Base-by-base conservation (phyloP, 371 early-diverging fungal species). In the Saksenaea oblongispora region DNA sequence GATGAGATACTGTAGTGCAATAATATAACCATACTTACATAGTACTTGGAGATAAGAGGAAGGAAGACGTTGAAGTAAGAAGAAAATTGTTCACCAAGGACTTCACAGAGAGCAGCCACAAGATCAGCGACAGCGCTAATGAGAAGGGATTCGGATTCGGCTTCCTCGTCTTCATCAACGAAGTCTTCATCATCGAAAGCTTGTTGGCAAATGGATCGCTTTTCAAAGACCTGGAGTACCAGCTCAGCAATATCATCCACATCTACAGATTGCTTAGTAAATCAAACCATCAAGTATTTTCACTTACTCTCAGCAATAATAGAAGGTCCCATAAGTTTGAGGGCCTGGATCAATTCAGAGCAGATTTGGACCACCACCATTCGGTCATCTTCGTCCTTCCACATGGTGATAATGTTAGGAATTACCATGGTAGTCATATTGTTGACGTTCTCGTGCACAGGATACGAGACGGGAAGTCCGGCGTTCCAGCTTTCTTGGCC, bases 101-200 rank as follows among this genome's bases (percentile, higher is more conserved):
- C 89, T 22, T 78, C 80, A 51, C 94, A 89, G 35, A 95, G 63
- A 5, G 89, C 88, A 14, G 90, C 91, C 54, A 94, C 88, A 27
- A 94, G 81, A 72, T 96, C 97, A 41, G 91, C 88, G 10, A 95
- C 93, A 24, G 89, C 82, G 54, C 86, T 84, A 56, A 95, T 92
- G 35, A 95, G 74, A 27, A 93, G 59, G 13, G 93, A 88, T 58
- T 96, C 96, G 28, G 86, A 89, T 66, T 95, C 95, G 2, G 93
- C 91, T 66, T 90, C 84, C 55, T 94, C 94, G 57, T 93, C 95
- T 28, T 89, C 89, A 56, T 89, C 92, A 55, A 83, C 68, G 34
- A 84, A 78, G 8, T 84, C 89, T 24, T 91, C 89, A 34, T 92
- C 91, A 22, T 87, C 93, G 31, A 85, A 86, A 13, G 73, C 84